Conservation (phyloP, 495 filamentous ascomycete species). For the Penicillium arizonense region DNA sequence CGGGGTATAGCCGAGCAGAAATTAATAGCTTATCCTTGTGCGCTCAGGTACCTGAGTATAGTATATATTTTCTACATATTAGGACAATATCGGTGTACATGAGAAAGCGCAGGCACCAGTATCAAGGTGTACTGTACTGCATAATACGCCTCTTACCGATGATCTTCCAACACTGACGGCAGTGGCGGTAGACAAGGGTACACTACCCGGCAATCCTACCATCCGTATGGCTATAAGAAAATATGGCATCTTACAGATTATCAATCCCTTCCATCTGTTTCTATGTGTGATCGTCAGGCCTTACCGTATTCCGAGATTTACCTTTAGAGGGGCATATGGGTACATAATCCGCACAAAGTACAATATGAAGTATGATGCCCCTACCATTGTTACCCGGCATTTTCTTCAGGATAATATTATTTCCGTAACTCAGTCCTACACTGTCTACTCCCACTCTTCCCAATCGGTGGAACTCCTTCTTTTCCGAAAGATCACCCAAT, state of each 20-base stretch:
- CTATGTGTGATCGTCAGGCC: constrained; percentile 4
- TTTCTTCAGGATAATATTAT: not conserved
- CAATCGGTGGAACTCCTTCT: constrained; percentile 12
- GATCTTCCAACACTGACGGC: constrained; percentile 29
- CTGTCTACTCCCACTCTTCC: not conserved
- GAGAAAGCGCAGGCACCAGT: no score
- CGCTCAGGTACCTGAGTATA: not conserved
- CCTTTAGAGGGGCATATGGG: not conserved
- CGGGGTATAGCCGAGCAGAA: constrained; percentile 21
- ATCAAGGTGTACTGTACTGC: not conserved
- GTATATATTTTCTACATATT: not conserved
- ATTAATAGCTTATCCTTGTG: not conserved
- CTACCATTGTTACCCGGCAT: not conserved
- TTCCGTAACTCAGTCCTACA: not conserved
- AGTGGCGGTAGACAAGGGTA: constrained; percentile 25
- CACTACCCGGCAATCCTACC: constrained; percentile 7
- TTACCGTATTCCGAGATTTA: not conserved
- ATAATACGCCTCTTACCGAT: constrained; percentile 14
- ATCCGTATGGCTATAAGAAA: not conserved
- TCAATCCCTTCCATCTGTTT: constrained; percentile 25
- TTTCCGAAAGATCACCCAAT: constrained; percentile 20
- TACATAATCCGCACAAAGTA: not conserved
- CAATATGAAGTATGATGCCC: not conserved
- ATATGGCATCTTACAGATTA: constrained; percentile 7
- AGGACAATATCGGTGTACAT: not conserved